Evolutionary conservation across 495 filamentous ascomycete genomes (phyloP).

Genomic region (Daldinia decipiens): DNA sequence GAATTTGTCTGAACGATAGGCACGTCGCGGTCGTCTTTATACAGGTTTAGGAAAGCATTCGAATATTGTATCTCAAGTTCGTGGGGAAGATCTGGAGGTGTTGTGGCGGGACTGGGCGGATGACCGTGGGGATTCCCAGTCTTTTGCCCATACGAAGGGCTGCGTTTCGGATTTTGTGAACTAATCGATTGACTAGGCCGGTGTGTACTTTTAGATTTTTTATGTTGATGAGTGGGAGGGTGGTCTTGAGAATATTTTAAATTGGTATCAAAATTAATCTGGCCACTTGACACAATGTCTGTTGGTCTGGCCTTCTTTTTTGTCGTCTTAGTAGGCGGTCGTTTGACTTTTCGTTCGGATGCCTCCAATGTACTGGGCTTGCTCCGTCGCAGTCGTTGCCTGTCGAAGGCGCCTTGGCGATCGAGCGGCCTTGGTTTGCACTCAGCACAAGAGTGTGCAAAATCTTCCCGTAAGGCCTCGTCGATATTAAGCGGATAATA

Average conservation of each 20-base stretch:
- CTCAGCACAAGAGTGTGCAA: slow-evolving; percentile 83
- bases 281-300: slow-evolving; percentile 62
- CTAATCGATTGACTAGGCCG: slow-evolving; percentile 74
- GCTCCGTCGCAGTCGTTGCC: slow-evolving; percentile 55
- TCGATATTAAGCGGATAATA: slow-evolving; percentile 79
- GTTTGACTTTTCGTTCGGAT: slow-evolving; percentile 71
- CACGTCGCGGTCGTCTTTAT: slow-evolving; percentile 68
- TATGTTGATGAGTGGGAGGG: slow-evolving; percentile 54
- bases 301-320: slow-evolving; percentile 75
- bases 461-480: slow-evolving; percentile 74
- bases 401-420: slow-evolving; percentile 74
- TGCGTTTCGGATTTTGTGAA: slow-evolving; percentile 66
- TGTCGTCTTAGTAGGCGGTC: slow-evolving; percentile 72
- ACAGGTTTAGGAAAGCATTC: slow-evolving; percentile 74
- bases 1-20: slow-evolving; percentile 69
- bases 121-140: slow-evolving; percentile 55
- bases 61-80: slow-evolving; percentile 74
- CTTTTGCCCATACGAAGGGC: slow-evolving; percentile 59
- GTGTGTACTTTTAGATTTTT: slow-evolving; percentile 81
- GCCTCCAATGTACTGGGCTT: slow-evolving; percentile 65
- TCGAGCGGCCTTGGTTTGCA: slow-evolving; percentile 83
- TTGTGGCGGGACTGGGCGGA: slow-evolving; percentile 65
- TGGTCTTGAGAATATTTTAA: slow-evolving; percentile 55
- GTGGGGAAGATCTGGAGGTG: slow-evolving; percentile 64
- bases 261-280: slow-evolving; percentile 47